Percentiles rank a stretch among this genome's conserved stretches.
Evolutionary conservation across 164 flowering plant species (phyloP).

Genomic region (Tetracentron sinense): DNA sequence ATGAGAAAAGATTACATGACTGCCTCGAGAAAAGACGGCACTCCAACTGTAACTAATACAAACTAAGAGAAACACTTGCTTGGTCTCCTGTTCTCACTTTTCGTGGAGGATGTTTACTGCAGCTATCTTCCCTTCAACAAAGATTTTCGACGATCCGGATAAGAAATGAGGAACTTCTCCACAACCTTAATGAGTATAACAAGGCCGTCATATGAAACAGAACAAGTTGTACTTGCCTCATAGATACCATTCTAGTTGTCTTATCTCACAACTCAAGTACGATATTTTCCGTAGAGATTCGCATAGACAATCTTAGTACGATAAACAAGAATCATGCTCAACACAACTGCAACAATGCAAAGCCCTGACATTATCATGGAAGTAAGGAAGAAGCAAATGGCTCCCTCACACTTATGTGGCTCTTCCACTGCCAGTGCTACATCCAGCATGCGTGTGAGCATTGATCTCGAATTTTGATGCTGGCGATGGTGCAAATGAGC

Average conservation of each 20-base stretch:
- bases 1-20: no score
- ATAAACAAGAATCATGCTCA: constrained; percentile 76
- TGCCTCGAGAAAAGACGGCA: no score
- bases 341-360: constrained; percentile 60
- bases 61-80: no score
- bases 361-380: constrained; percentile 76
- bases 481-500: constrained; percentile 29
- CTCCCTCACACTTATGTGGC: constrained; percentile 66
- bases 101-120: no score
- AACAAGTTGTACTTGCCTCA: not conserved
- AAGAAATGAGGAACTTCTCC: not conserved
- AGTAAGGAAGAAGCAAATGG: constrained; percentile 76
- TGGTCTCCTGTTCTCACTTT: no score
- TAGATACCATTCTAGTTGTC: not conserved
- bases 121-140: no score
- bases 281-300: constrained; percentile 71
- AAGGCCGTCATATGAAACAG: not conserved
- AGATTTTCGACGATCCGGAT: not conserved
- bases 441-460: constrained; percentile 20
- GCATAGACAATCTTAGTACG: constrained; percentile 78
- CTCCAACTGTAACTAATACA: no score
- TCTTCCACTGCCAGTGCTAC: constrained; percentile 32
- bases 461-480: constrained; percentile 14
- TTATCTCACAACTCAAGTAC: constrained; percentile 32
- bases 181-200: no score